These are phyloP conservation scores for Talaromyces rugulosus DNA, from an alignment of 2,329 filamentous ascomycete species.

Conservation along the genomic window DNA sequence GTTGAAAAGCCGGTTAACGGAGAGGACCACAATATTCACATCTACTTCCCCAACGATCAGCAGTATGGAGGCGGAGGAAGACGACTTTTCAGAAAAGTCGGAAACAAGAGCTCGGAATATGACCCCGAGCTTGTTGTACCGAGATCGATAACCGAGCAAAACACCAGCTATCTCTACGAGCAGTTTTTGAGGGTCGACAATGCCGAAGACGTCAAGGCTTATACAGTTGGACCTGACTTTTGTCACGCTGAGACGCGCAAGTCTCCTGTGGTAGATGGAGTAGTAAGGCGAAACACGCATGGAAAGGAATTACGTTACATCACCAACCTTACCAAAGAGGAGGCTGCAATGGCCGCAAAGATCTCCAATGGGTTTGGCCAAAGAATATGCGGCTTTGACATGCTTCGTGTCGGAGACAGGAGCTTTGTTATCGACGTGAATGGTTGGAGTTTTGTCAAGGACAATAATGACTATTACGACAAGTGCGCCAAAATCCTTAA, in stretches of 20 bases:
- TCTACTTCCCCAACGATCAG: constrained; percentile 76
- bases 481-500: constrained; percentile 81
- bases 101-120: constrained; percentile 97
- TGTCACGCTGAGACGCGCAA: constrained; percentile 97
- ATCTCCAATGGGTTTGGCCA: constrained; percentile 93
- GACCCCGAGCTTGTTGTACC: constrained; percentile 73
- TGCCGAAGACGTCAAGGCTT: constrained; percentile 96
- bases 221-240: constrained; percentile 87
- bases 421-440: constrained; percentile 99
- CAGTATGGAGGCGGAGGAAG: constrained; percentile 83
- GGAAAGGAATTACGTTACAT: constrained; percentile 97
- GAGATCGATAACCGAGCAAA: constrained; percentile 73
- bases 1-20: constrained; percentile 98
- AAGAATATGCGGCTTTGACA: constrained; percentile 90
- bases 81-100: constrained; percentile 91
- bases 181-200: constrained; percentile 97
- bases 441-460: constrained; percentile 99
- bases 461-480: constrained; percentile 98
- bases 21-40: constrained; percentile 97
- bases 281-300: constrained; percentile 93
- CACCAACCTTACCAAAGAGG: constrained; percentile 73
- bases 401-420: constrained; percentile 79
- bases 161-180: constrained; percentile 90
- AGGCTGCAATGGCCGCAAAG: constrained; percentile 79
- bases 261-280: constrained; percentile 91